Evolutionary conservation across 148 eudicot species (phyloP).

Genomic region (Nepenthes mirabilis): DNA sequence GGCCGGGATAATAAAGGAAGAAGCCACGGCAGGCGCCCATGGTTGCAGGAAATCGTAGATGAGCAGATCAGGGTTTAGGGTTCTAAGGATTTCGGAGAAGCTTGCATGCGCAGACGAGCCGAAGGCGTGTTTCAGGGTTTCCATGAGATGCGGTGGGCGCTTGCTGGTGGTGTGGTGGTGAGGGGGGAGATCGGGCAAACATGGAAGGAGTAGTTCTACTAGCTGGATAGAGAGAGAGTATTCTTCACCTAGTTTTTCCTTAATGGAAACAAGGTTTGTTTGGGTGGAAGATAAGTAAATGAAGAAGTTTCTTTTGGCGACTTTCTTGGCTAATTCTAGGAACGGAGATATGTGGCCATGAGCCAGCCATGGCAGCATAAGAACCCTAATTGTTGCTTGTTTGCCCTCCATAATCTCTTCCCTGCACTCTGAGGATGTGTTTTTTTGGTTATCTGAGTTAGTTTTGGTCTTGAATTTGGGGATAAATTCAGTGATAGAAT

Average conservation of each 20-base stretch:
- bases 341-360: constrained; percentile 16
- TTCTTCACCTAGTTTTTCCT: constrained; percentile 2
- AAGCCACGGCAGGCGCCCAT: constrained; percentile 15
- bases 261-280: constrained; percentile 11
- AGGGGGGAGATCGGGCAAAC: constrained; percentile 17
- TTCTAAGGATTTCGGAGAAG: constrained; percentile 6
- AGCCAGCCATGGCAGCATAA: constrained; percentile 12
- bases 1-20: constrained; percentile 4
- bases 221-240: constrained; percentile 8
- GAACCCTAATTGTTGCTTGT: constrained; percentile 4
- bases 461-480: no score
- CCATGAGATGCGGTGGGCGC: constrained; percentile 21
- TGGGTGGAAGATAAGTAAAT: constrained; percentile 17
- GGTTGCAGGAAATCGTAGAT: constrained; percentile 17
- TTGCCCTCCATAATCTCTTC: neutral
- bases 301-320: constrained; percentile 9
- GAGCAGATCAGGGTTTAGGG: constrained; percentile 12
- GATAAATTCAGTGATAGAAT: no score
- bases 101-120: constrained; percentile 6
- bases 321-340: constrained; percentile 20
- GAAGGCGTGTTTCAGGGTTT: constrained; percentile 13
- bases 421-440: no score
- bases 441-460: no score
- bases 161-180: constrained; percentile 23
- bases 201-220: constrained; percentile 18